Evolutionary conservation across 768 basidiomycete genomes (phyloP), one percentile per base, ranked within the genome.

Genomic region (Lepiota brunneoincarnata): DNA sequence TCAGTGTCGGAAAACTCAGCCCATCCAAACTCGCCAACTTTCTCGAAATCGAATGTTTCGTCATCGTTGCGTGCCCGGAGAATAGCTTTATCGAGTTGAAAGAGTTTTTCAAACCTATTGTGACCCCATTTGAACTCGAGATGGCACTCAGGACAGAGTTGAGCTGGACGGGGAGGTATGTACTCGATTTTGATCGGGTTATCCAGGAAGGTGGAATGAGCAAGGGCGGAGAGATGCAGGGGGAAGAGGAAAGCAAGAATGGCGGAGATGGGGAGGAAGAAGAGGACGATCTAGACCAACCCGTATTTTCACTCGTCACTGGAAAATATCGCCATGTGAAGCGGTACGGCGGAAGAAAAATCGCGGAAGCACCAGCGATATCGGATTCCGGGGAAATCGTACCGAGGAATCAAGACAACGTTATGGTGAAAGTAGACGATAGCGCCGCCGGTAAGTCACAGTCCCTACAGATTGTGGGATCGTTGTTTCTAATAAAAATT

Each of bases 11-110:
- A 35, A 93, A 96, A 69, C 80, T 97, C 43, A 97, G 92, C 61
- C 95, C 97, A 0, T 82, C 93, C 6, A 98, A 98, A 63, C 78
- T 98, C 18, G 96, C 87, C 7, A 99, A 98, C 69, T 98, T 98
- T 67, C 80, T 90, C 63, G 95, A 98, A 67, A 87, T 99, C 45
- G 96, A 98, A 64, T 96, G 94, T 63, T 98, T 93, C 63, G 87
- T 98, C 15, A 77, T 97, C 54, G 91, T 97, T 3, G 95, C 95
- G 2, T 99, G 97, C 68, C 89, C 88, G 0, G 95, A 99, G 67
- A 96, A 96, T 61, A 91, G 88, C 49, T 65, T 98, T 21, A 75
- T 88, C 34, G 89, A 91, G 18, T 77, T 84, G 3, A 89, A 88
- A 89, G 95, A 98, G 9, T 99, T 94, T 66, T 75, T 89, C 26